Percentiles rank a stretch among this genome's conserved stretches.
Evolutionary conservation across 2,329 filamentous ascomycete species (phyloP).

Genomic region (Fusarium goolgardi): DNA sequence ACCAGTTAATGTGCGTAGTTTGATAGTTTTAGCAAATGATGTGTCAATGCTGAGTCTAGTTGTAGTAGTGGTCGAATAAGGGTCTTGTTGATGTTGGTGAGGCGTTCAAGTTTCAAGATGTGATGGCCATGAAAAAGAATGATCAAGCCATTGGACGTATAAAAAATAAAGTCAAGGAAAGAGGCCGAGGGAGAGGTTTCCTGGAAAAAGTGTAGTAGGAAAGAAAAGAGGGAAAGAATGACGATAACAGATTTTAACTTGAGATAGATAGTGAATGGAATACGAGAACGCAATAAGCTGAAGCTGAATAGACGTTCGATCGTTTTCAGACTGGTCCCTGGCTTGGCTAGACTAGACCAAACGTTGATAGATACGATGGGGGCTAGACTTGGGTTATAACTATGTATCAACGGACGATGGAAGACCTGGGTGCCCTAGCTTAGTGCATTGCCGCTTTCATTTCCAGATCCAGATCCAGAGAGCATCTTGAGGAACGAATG

Average conservation of each 20-base stretch:
- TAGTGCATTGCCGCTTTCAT: slow-evolving; percentile 15
- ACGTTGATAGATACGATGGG: slow-evolving; percentile 16
- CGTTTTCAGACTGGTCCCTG: slow-evolving; percentile 32
- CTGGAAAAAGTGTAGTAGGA: slow-evolving; percentile 6
- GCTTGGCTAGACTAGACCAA: slow-evolving; percentile 28
- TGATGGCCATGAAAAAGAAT: not conserved
- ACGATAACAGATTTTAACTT: slow-evolving; percentile 6
- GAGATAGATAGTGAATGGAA: slow-evolving; percentile 20
- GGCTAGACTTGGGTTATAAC: slow-evolving; percentile 13
- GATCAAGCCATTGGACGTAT: slow-evolving; percentile 6
- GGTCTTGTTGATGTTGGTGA: not conserved
- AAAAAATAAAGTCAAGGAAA: slow-evolving; percentile 6
- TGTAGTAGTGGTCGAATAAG: not conserved
- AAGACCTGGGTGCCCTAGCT: not conserved
- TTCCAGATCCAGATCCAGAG: not conserved
- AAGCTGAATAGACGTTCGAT: slow-evolving; percentile 24
- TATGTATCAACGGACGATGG: slow-evolving; percentile 26
- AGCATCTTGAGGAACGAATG: slow-evolving; percentile 28
- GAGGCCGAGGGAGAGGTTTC: not conserved
- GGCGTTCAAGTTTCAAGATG: not conserved
- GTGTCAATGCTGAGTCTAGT: slow-evolving; percentile 10
- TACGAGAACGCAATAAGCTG: slow-evolving; percentile 42
- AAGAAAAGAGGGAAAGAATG: slow-evolving; percentile 1
- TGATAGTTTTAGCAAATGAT: slow-evolving; percentile 1
- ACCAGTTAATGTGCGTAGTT: slow-evolving; percentile 7